Percentiles rank a stretch among this genome's conserved stretches.
Conservation (phyloP, 768 basidiomycete genomes). For the Coprinopsis strossmayeri region DNA sequence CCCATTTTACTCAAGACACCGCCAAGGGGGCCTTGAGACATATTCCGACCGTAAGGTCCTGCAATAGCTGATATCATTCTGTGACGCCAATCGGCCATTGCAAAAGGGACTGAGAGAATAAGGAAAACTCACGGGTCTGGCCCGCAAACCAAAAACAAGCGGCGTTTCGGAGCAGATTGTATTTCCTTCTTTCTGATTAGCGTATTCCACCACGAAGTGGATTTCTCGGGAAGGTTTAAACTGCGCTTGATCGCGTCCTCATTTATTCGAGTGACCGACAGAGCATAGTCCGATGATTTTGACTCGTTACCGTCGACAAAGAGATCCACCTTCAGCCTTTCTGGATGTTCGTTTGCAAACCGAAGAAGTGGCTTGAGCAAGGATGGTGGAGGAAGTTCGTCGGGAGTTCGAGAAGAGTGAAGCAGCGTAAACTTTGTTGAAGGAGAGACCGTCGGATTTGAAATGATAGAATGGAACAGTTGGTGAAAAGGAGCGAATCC, state of each 20-base stretch:
- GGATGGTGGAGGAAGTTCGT: conserved; percentile 62
- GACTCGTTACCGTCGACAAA: conserved; percentile 52
- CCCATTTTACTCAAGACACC: conserved; percentile 65
- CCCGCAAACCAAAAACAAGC: conserved; percentile 72
- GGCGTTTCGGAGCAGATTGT: conserved; percentile 27
- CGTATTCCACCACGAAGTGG: conserved; percentile 29
- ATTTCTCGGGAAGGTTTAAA: conserved; percentile 23
- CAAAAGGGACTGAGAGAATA: background rate
- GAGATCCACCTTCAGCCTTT: conserved; percentile 47
- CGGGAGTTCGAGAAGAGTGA: conserved; percentile 57
- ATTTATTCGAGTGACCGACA: conserved; percentile 50
- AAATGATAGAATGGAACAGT: conserved; percentile 53
- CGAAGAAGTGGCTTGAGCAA: conserved; percentile 48
- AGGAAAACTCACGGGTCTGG: conserved; percentile 62
- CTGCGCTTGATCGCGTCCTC: conserved; percentile 39
- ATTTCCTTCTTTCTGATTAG: conserved; percentile 19
- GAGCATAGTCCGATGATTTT: conserved; percentile 16
- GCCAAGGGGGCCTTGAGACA: conserved; percentile 66
- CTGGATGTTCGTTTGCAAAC: conserved; percentile 45
- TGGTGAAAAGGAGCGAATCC: conserved; percentile 86
- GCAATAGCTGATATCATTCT: conserved; percentile 76
- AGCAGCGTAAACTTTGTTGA: conserved; percentile 63
- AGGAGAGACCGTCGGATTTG: conserved; percentile 20
- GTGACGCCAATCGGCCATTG: conserved; percentile 1
- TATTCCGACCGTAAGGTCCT: conserved; percentile 70